Base-by-base conservation (phyloP, 176 grass and related monocot species). In the Olyra latifolia region DNA sequence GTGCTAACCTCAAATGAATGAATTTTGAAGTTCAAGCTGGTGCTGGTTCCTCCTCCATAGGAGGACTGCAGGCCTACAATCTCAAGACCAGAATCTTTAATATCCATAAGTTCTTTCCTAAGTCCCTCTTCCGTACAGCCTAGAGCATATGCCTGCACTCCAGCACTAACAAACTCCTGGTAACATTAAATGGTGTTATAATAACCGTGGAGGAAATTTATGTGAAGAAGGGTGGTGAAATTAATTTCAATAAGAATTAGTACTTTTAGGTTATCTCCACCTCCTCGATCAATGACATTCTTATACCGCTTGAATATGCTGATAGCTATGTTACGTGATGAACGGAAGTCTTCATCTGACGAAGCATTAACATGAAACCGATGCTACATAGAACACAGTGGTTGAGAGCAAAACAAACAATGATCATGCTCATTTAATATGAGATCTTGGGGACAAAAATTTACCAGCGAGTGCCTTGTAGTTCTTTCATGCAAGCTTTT, bases 41-140 rank as follows among this genome's bases (percentile, higher is more conserved):
- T 93, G 82, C 64, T 89, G 43, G 86, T 93, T 69, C 90, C 84
- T 87, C 83, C 76, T 27, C 88, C 83, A 75, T 76, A 82, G 58
- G 88, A 82, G 52, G 88, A 85, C 41, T 74, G 81, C 50, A 95
- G 80, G 62, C 78, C 92, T 91, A 93, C 90, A 63, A 95, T 93
- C 83, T 91, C 84, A 13, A 80, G 40, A 80, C 76, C 92, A 62
- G 92, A 95, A 89, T 89, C 92, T 78, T 84, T 89, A 9, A 98
- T 83, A 74, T 91, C 82, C 50, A 89, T 76, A 83, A 98, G 90
- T 82, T 98, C 96, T 71, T 88, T 93, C 74, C 92, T 93, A 72
- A 98, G 78, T 54, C 92, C 92, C 80, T 98, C 92, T 78, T 93
- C 92, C 23, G 95, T 93, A 90, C 95, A 98, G 6, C 95, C 92